Evolutionary conservation across 305 asterid species (phyloP).

Genomic region (Fraxinus baroniana): DNA sequence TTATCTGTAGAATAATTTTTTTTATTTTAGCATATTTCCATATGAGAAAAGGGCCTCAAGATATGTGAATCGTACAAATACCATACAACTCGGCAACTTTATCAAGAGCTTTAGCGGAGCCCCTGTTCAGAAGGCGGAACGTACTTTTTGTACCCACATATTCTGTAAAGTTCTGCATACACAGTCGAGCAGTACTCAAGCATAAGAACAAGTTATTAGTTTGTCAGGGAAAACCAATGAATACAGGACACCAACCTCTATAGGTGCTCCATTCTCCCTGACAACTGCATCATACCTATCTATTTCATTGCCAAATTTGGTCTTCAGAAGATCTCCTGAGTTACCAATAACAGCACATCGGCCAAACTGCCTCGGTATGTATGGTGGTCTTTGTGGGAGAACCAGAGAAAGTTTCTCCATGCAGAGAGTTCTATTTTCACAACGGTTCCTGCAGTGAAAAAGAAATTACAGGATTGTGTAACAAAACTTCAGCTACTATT

Average conservation of each 20-base stretch:
- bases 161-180: slow-evolving; percentile 75
- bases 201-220: slow-evolving; percentile 15
- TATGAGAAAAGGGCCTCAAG: slow-evolving; percentile 23
- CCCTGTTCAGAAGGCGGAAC: slow-evolving; percentile 96
- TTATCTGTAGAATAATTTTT: slow-evolving; percentile 48
- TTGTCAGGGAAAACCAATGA: slow-evolving; percentile 11
- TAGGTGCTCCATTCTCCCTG: slow-evolving; percentile 98
- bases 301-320: slow-evolving; percentile 87
- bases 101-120: slow-evolving; percentile 98
- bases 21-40: slow-evolving; percentile 25
- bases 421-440: slow-evolving; percentile 82
- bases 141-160: slow-evolving; percentile 91
- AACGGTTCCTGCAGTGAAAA: slow-evolving; percentile 57
- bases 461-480: background rate
- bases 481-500: slow-evolving; percentile 7
- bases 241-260: slow-evolving; percentile 54
- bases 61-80: slow-evolving; percentile 37
- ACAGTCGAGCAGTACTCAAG: slow-evolving; percentile 21
- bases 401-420: slow-evolving; percentile 88
- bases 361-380: slow-evolving; percentile 69
- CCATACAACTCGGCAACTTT: slow-evolving; percentile 98
- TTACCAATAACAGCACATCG: slow-evolving; percentile 98
- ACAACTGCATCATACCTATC: slow-evolving; percentile 79
- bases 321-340: slow-evolving; percentile 93
- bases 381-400: slow-evolving; percentile 86